phyloP scores from a whole-genome alignment of 768 basidiomycete genomes.

The Trametopsis cervina region DNA sequence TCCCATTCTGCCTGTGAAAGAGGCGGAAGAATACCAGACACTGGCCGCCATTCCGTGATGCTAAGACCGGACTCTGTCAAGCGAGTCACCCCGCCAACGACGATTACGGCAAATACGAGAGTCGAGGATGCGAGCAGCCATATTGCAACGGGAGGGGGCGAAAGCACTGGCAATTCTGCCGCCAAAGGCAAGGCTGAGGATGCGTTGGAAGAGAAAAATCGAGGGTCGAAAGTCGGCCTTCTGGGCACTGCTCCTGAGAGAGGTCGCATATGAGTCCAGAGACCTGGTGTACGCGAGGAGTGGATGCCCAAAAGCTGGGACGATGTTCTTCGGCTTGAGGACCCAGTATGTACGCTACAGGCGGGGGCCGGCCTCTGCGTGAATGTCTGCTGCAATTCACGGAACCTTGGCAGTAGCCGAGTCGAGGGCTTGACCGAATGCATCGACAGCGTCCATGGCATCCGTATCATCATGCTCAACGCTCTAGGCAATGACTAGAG shows the following conservation, averaged over 20 bases:
- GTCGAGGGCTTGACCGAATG: no score
- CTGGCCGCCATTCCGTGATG: constrained; percentile 96
- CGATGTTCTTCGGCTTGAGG: no score
- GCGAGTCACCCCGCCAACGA: constrained; percentile 94
- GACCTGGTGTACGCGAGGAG: neutral
- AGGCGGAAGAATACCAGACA: constrained; percentile 86
- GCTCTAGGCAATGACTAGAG: no score
- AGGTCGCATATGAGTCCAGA: constrained; percentile 1
- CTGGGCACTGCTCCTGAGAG: neutral
- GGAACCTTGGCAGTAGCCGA: neutral
- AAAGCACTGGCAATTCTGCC: constrained; percentile 45
- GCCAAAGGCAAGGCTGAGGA: constrained; percentile 10
- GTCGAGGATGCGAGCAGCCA: constrained; percentile 86
- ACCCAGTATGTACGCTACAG: no score
- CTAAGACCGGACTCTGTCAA: constrained; percentile 96
- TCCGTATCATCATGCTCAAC: no score
- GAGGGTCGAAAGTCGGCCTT: constrained; percentile 23
- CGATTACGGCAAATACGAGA: constrained; percentile 86
- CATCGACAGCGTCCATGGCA: no score
- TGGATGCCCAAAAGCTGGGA: no score
- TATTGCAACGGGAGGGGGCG: constrained; percentile 63
- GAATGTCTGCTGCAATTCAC: neutral
- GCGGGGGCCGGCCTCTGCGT: no score
- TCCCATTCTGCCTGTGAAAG: constrained; percentile 72
- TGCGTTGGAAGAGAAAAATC: constrained; percentile 34